These are phyloP conservation scores for Bolboschoenus planiculmis DNA, from an alignment of 176 grass and related monocot genomes.

Conservation along the genomic window DNA sequence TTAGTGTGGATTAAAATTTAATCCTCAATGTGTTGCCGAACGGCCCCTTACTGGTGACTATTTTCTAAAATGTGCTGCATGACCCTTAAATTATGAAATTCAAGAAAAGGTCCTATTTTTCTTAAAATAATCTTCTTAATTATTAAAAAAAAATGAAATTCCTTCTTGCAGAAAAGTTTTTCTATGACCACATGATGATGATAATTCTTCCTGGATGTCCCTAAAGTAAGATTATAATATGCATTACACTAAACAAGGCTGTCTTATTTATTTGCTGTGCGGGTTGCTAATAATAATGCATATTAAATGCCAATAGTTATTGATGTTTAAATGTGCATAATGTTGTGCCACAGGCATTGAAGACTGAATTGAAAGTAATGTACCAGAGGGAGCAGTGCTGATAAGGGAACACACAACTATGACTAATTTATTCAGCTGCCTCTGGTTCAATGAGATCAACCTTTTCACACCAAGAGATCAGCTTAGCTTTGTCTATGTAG, in stretches of 20 bases:
- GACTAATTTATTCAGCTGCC: conserved; percentile 73
- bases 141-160: background rate
- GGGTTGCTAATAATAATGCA: too few relatives aligned
- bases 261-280: background rate
- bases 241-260: background rate
- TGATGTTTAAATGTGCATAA: too few relatives aligned
- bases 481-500: conserved; percentile 90
- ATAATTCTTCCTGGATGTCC: background rate
- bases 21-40: too few relatives aligned
- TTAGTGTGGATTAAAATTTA: too few relatives aligned
- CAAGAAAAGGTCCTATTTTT: too few relatives aligned
- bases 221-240: background rate
- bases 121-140: background rate
- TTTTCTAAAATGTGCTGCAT: background rate
- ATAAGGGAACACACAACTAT: conserved; percentile 86
- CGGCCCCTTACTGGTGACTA: too few relatives aligned
- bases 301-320: conserved; percentile 27
- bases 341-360: too few relatives aligned
- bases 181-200: background rate
- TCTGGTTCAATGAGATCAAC: conserved; percentile 99
- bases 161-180: background rate
- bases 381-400: conserved; percentile 85
- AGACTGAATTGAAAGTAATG: too few relatives aligned
- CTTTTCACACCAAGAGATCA: conserved; percentile 93
- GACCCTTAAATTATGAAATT: background rate